A percentile compares a stretch with the other conserved stretches of the same genome.
Conservation (phyloP, 371 early-diverging fungal genomes). For the Mortierella sp. region DNA sequence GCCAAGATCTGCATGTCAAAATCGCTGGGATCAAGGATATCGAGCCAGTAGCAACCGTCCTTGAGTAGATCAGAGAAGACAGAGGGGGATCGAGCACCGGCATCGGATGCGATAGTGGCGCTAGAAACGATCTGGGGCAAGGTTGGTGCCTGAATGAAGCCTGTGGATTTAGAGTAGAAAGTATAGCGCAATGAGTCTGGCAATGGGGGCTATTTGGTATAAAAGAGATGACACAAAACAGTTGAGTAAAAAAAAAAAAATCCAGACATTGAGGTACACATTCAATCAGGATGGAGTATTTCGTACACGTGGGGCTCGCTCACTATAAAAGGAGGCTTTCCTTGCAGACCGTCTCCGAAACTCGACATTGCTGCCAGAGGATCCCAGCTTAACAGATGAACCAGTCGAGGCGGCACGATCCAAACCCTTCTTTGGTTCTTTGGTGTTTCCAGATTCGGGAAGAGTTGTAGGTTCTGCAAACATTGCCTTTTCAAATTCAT, state of each 20-base stretch:
- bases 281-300: not conserved
- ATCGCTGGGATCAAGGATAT: constrained; percentile 80
- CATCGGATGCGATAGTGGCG: constrained; percentile 11
- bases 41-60: constrained; percentile 86
- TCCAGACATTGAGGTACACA: not conserved
- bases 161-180: constrained; percentile 31
- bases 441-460: not conserved
- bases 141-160: constrained; percentile 38
- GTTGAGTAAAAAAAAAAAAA: not conserved
- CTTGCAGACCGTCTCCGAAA: constrained; percentile 47
- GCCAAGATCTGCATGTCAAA: constrained; percentile 77
- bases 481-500: constrained; percentile 7
- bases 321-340: constrained; percentile 53
- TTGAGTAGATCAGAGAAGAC: constrained; percentile 49
- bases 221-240: not conserved
- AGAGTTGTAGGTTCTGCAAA: constrained; percentile 3
- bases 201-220: constrained; percentile 28
- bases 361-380: constrained; percentile 6
- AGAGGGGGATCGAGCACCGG: not conserved
- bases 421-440: not conserved
- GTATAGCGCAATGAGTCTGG: constrained; percentile 43
- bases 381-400: constrained; percentile 17
- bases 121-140: constrained; percentile 25
- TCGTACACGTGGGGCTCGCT: constrained; percentile 51
- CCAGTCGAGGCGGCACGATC: constrained; percentile 24